Evolutionary conservation across 2,329 filamentous ascomycete genomes (phyloP).

Genomic region (Tolypocladium tropicale): DNA sequence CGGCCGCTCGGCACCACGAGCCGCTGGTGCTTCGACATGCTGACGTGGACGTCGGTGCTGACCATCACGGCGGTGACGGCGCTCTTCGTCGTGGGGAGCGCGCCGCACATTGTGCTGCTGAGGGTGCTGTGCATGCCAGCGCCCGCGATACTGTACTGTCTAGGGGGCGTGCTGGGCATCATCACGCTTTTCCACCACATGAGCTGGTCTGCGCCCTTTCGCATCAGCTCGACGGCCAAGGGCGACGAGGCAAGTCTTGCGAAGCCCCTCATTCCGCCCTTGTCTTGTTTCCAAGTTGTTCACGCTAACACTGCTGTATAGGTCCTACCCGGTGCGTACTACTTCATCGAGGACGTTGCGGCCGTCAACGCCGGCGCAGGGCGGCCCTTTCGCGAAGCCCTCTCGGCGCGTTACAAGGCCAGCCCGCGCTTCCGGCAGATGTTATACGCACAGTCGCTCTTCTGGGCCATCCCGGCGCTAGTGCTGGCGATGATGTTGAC

Average conservation of each 20-base stretch:
- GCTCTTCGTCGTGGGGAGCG: slow-evolving; percentile 39
- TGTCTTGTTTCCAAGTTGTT: neutral
- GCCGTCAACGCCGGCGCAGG: slow-evolving; percentile 54
- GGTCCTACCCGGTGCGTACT: slow-evolving; percentile 51
- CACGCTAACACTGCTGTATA: slow-evolving; percentile 4
- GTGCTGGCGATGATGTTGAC: slow-evolving; percentile 26
- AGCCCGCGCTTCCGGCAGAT: slow-evolving; percentile 30
- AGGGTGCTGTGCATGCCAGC: slow-evolving; percentile 41
- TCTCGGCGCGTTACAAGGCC: slow-evolving; percentile 29
- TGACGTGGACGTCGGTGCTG: slow-evolving; percentile 34
- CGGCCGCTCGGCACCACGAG: slow-evolving; percentile 35
- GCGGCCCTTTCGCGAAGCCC: slow-evolving; percentile 29
- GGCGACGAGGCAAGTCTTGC: slow-evolving; percentile 28
- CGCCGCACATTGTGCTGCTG: slow-evolving; percentile 37
- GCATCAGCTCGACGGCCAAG: slow-evolving; percentile 53
- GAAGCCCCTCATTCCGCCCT: too few relatives aligned
- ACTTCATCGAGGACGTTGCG: slow-evolving; percentile 57
- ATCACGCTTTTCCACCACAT: slow-evolving; percentile 22
- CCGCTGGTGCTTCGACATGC: slow-evolving; percentile 39
- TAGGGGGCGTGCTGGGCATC: slow-evolving; percentile 30
- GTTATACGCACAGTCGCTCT: slow-evolving; percentile 27
- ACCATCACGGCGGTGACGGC: slow-evolving; percentile 39
- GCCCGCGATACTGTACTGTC: slow-evolving; percentile 37
- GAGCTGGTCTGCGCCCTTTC: slow-evolving; percentile 43
- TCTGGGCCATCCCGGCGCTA: slow-evolving; percentile 29